A percentile compares a stretch with the other conserved stretches of the same genome.
These are phyloP conservation scores for Myxozyma neglecta DNA, from an alignment of 805 yeast genomes.

Conservation along the genomic window DNA sequence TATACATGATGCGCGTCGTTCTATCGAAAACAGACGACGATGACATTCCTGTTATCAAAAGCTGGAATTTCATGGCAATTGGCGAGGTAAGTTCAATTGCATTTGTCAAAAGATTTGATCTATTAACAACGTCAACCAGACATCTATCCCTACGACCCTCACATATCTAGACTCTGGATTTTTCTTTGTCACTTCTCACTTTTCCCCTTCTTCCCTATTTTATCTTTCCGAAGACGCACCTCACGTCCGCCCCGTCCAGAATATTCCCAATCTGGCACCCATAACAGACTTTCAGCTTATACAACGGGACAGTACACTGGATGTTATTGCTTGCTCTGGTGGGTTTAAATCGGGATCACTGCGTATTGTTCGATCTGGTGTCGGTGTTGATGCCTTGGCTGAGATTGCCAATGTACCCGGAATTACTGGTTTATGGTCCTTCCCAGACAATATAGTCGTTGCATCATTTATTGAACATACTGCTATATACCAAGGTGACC, in stretches of 20 bases:
- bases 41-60: neutral
- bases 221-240: constrained; percentile 18
- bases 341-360: constrained; percentile 32
- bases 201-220: constrained; percentile 29
- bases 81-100: constrained; percentile 13
- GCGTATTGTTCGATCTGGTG: constrained; percentile 27
- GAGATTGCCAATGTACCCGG: constrained; percentile 18
- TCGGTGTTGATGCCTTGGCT: constrained; percentile 24
- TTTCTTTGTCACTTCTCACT: constrained; percentile 33
- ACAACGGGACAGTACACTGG: constrained; percentile 15
- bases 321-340: constrained; percentile 31
- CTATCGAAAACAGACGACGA: neutral
- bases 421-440: constrained; percentile 28
- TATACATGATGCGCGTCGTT: constrained; percentile 23
- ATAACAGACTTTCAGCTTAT: constrained; percentile 31
- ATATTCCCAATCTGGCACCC: constrained; percentile 31
- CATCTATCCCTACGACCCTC: constrained; percentile 30
- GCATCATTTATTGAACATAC: constrained; percentile 27
- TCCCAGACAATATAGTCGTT: constrained; percentile 14
- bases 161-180: constrained; percentile 26
- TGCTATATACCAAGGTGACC: constrained; percentile 15
- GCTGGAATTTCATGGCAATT: constrained; percentile 15
- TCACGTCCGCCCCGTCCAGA: constrained; percentile 23
- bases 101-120: neutral
- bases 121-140: neutral